A percentile compares a stretch with the other conserved stretches of the same genome.
Conservation (phyloP, 2,329 filamentous ascomycete genomes). For the Xylaria sp. region DNA sequence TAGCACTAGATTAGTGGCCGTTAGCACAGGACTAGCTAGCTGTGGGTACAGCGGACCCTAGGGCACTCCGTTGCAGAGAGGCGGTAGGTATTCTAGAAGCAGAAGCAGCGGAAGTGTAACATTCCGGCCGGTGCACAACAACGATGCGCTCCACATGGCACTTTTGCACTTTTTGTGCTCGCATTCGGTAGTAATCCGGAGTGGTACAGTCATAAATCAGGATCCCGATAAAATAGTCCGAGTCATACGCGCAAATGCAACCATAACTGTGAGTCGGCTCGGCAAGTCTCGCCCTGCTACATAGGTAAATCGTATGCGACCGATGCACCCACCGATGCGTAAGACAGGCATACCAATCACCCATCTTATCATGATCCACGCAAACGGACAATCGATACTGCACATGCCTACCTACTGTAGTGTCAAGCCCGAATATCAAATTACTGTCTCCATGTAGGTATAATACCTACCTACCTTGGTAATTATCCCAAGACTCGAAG, state of each 20-base stretch:
- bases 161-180: conserved; percentile 10
- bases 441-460: not conserved
- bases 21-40: not conserved
- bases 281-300: not conserved
- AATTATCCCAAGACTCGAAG: conserved; percentile 17
- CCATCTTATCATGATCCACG: conserved; percentile 14
- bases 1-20: conserved; percentile 12
- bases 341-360: conserved; percentile 6
- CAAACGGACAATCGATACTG: not conserved
- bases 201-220: not conserved
- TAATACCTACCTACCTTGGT: not conserved
- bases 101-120: conserved; percentile 35
- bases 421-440: not conserved
- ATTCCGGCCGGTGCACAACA: conserved; percentile 35
- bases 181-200: conserved; percentile 16
- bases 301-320: not conserved
- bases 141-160: conserved; percentile 21
- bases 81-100: conserved; percentile 22
- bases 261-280: not conserved
- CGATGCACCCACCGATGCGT: not conserved
- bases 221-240: not conserved
- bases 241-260: not conserved
- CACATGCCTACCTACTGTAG: not conserved
- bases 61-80: not conserved
- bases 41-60: not conserved